Evolutionary conservation across 495 filamentous ascomycete species (phyloP).

Genomic region (Aspergillus asperescens): DNA sequence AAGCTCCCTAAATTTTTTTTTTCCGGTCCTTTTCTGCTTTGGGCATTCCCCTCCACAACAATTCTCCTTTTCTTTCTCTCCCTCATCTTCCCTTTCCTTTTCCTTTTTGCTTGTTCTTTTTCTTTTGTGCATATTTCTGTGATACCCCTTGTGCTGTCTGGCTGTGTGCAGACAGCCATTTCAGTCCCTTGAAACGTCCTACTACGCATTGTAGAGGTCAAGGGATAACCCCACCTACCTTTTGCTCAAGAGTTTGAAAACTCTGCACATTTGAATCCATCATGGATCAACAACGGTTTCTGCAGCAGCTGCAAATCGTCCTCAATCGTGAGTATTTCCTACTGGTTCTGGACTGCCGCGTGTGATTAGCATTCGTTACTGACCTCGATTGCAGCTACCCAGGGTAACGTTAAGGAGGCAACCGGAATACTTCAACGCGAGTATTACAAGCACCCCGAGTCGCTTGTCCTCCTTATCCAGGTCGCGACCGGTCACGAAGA

Average conservation of each 20-base stretch:
- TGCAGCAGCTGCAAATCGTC: conserved; percentile 68
- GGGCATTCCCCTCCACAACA: conserved; percentile 20
- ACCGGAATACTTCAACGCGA: conserved; percentile 86
- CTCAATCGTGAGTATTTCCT: conserved; percentile 59
- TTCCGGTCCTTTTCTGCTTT: conserved; percentile 21
- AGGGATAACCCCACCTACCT: conserved; percentile 22
- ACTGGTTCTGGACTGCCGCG: not conserved
- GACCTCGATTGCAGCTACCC: conserved; percentile 27
- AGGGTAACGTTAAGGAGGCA: conserved; percentile 70
- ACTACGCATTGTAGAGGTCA: conserved; percentile 16
- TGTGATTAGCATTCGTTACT: not conserved
- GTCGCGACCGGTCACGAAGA: conserved; percentile 71
- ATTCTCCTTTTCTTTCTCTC: conserved; percentile 18
- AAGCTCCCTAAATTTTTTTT: conserved; percentile 15
- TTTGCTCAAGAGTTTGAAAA: conserved; percentile 13
- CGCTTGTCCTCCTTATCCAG: conserved; percentile 77
- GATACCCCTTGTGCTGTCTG: conserved; percentile 41
- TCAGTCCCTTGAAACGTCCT: conserved; percentile 16
- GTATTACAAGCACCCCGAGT: conserved; percentile 80
- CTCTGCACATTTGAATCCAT: conserved; percentile 12
- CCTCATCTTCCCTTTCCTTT: conserved; percentile 15
- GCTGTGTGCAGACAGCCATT: conserved; percentile 33
- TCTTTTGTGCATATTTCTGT: conserved; percentile 27
- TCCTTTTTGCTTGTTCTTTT: conserved; percentile 23
- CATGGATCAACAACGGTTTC: conserved; percentile 72